Base-by-base conservation (phyloP, 1,284 basidiomycete genomes). In the Albatrellus sp. region DNA sequence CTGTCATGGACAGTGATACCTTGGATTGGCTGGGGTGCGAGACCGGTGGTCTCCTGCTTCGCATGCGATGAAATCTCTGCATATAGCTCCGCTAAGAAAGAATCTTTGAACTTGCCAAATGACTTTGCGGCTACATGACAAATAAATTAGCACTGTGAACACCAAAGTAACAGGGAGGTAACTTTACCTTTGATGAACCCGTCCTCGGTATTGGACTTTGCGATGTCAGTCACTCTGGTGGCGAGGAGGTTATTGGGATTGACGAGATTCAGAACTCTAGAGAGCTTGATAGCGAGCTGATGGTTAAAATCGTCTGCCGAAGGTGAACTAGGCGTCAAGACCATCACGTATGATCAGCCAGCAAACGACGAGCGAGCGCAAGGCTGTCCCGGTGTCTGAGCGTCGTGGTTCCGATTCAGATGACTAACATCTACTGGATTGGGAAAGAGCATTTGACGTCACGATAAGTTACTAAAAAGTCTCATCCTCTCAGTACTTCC, bases 231-330 rank as follows among this genome's bases (percentile, higher is more conserved):
- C 36, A 92, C 84, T 47, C 83, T 69, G 48, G 74, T 70, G 1
- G 88, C 88, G 19, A 93, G 72, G 1, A 85, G 63, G 54, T 90
- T 85, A 58, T 91, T 92, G 0, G 86, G 85, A 54, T 88, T 88
- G 48, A 90, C 60, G 9, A 72, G 69, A 60, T 90, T 90, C 55
- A 91, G 69, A 8, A 77, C 76, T 29, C 89, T 67, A 3, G 87
- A 90, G 24, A 92, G 72, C 63, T 86, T 77, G 50, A 89, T 84
- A 16, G 87, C 87, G 31, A 89, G 63, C 47, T 81, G 75, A 58
- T 90, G 87, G 31, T 71, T 74, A 57, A 88, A 90, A 13, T 72
- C 69, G 46, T 79, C 70, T 9, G n/a, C 12, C 13, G 41, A 24
- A 12, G n/a, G 28, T 10, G 42, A n/a, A 32, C 33, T 13, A 7